Base-by-base conservation (phyloP, 208 protist genomes). In the Trypanosoma mega region DNA sequence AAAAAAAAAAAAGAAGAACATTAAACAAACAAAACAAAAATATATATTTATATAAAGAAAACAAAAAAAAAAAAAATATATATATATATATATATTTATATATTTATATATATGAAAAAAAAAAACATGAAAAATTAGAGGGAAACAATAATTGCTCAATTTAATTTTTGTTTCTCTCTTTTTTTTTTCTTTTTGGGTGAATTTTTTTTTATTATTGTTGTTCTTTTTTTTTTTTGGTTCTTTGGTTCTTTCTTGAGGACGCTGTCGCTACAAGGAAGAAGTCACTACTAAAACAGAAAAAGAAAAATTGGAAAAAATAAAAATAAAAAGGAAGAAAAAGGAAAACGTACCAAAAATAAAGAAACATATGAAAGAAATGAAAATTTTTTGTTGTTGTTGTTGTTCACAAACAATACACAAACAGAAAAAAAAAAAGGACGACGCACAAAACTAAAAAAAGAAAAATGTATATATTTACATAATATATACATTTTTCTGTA, bases 381-480 rank as follows among this genome's bases (percentile, higher is more conserved):
- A 55, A 11, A 20, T 65, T 65, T 65, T 65, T 65, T 30, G 14
- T 37, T 54, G 26, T 29, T 14, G 50, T 65, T 65, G 18, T 31
- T 65, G 50, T 33, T 21, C 6, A 65, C 7, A 56, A 56, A 56
- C 9, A 43, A 14, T 56, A 18, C 23, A 56, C 9, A 55, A 63
- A 51, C 26, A 11, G 29, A 59, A 53, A 71, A 66, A 49, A 50
- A 66, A 61, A 53, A 61, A 63, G 67, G 71, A 51, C 27, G 33
- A 54, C 18, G 9, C 12, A 57, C 23, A 65, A 31, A 23, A 18
- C 3, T 23, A 23, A 57, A 56, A 21, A 49, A 36, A 16, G 23
- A 39, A 36, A 18, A 18, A 56, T 24, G 29, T 27, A 59, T 68
- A 24, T 47, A 59, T 68, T 60, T 68, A 59, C 27, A 12, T 46